Evolutionary conservation across 2,329 filamentous ascomycete species (phyloP), one percentile per base, ranked within the genome.

Genomic region (Pezicula radicicola): DNA sequence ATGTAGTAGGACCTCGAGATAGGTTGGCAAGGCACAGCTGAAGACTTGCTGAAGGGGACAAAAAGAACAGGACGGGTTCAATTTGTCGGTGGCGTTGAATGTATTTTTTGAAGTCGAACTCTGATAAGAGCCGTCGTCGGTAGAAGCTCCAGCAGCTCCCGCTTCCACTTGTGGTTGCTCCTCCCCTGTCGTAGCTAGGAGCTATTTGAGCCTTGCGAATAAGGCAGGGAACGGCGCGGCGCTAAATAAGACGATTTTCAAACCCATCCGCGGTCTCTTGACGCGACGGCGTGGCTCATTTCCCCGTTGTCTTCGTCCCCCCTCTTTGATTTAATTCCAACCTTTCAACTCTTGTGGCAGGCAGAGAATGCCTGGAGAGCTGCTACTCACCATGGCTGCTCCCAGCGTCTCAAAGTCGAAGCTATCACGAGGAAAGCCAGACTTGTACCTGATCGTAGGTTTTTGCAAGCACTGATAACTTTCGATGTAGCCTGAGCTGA

Each of bases 401-500:
- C 57, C 62, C 51, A 62, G 48, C 55, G 49, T 63, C 55, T 58
- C 63, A 9, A 64, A 64, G 47, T 55, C 58, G 51, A 65, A 63
- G 60, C 51, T 57, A 35, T 60, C 59, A 48, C 54, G 58, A 47
- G 63, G 57, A 47, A 63, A 63, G 53, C 61, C 65, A 54, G 66
- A 69, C 50, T 55, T 69, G 49, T 69, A 68, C 55, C 59, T 69
- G n/a, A 68, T 69, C 57, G 66, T 68, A 65, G 53, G 65, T 55
- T 49, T 37, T 42, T 25, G 35, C 36, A 51, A 49, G 33, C 30
- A 15, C 12, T 33, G 16, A 43, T 33, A 12, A 30, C 13, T 21
- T 33, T 10, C 35, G 21, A 40, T 28, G 28, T 25, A 37, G 15
- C 12, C 19, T 30, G 39, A 37, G 48, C 60, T 66, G 46, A 66